These are phyloP conservation scores for Exophiala lecanii-corni DNA, from an alignment of 2,329 filamentous ascomycete genomes.

Conservation along the genomic window DNA sequence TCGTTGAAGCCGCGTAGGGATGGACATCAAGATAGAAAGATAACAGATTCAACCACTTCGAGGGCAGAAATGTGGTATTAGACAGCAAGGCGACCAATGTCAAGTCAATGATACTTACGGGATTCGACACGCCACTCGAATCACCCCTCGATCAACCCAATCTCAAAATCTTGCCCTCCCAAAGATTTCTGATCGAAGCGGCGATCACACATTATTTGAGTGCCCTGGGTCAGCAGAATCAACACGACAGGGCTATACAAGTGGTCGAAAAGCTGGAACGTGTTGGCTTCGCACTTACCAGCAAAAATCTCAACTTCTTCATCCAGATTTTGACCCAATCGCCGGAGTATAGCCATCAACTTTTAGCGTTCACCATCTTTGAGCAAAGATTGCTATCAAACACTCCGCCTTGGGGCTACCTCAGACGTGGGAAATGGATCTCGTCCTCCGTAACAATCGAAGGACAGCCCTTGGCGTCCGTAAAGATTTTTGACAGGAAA, in stretches of 20 bases:
- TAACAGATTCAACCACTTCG: no score
- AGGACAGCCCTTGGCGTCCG: conserved; percentile 27
- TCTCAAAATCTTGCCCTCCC: conserved; percentile 33
- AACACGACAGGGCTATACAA: conserved; percentile 47
- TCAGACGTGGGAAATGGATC: conserved; percentile 30
- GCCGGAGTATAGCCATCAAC: conserved; percentile 50
- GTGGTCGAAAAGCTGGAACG: conserved; percentile 54
- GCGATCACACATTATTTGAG: conserved; percentile 50
- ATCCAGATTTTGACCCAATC: conserved; percentile 63
- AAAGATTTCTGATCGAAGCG: conserved; percentile 46
- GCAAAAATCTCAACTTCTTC: conserved; percentile 74
- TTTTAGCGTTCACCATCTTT: conserved; percentile 64
- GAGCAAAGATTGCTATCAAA: conserved; percentile 72
- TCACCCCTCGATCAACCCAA: conserved; percentile 7
- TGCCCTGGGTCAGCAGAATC: conserved; percentile 50
- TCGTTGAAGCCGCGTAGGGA: no score
- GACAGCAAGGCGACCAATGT: no score
- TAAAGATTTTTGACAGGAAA: conserved; percentile 30
- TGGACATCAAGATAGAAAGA: not conserved
- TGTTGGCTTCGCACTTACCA: conserved; percentile 69
- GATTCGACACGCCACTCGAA: no score
- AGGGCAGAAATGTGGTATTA: no score
- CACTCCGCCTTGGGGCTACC: conserved; percentile 67
- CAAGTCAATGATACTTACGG: no score
- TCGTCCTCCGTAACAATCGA: conserved; percentile 29